Conservation (phyloP, 345 rosid genomes). For the Hibiscus mutabilis region DNA sequence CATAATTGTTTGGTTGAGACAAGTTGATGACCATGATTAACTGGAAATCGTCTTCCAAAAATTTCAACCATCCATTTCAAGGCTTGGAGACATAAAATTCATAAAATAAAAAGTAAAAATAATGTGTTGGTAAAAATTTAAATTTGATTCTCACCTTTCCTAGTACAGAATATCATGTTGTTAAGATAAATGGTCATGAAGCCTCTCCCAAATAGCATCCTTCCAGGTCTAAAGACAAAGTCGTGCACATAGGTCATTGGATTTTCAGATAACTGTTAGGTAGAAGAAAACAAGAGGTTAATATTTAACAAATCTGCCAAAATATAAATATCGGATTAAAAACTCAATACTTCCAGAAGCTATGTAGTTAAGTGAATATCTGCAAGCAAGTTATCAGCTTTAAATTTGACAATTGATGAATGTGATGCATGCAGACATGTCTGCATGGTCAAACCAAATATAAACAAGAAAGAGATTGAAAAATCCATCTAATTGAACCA, state of each 20-base stretch:
- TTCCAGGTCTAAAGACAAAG: constrained; percentile 62
- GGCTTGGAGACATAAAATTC: neutral
- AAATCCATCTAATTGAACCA: neutral
- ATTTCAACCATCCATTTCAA: neutral
- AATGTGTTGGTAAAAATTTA: neutral
- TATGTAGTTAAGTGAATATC: too few relatives aligned
- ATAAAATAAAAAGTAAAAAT: neutral
- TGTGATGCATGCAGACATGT: too few relatives aligned
- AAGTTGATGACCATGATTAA: neutral
- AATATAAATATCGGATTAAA: too few relatives aligned
- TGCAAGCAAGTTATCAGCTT: too few relatives aligned
- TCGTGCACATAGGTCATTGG: constrained; percentile 58
- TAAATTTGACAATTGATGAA: too few relatives aligned
- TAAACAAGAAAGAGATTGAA: neutral
- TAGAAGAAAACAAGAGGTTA: constrained; percentile 13
- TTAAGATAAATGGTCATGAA: constrained; percentile 56
- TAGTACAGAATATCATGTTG: constrained; percentile 56
- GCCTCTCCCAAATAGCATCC: constrained; percentile 68
- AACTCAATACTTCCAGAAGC: too few relatives aligned
- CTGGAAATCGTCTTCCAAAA: neutral
- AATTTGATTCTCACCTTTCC: constrained; percentile 38
- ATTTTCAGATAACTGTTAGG: constrained; percentile 66
- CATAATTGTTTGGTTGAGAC: neutral
- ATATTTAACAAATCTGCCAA: neutral
- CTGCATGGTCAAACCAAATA: too few relatives aligned